A percentile compares a stretch with the other conserved stretches of the same genome.
Conservation (phyloP, 2,329 filamentous ascomycete genomes). For the Diaporthe humulicola region DNA sequence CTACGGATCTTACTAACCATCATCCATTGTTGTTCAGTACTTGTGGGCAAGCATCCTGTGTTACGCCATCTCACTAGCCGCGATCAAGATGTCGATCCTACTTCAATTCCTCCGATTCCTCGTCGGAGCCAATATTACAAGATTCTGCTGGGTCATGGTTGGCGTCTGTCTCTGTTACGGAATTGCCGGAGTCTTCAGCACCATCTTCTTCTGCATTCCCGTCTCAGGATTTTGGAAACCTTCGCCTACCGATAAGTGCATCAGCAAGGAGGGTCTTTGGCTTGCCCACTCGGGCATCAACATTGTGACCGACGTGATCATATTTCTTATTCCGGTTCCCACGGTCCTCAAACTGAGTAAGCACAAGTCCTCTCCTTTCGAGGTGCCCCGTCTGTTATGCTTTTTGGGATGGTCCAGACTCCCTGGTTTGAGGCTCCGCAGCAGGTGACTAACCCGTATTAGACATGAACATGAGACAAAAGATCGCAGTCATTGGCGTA, state of each 20-base stretch:
- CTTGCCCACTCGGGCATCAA: neutral
- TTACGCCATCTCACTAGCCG: conserved; percentile 3
- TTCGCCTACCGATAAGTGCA: neutral
- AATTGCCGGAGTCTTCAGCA: neutral
- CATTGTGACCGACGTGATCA: conserved; percentile 5
- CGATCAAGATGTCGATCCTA: neutral
- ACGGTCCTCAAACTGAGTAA: neutral
- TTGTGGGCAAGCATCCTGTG: conserved; percentile 20
- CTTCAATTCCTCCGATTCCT: conserved; percentile 21
- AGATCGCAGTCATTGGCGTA: conserved; percentile 3
- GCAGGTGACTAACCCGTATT: neutral
- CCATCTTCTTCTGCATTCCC: conserved; percentile 1
- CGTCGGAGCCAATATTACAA: neutral
- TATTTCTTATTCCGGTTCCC: neutral
- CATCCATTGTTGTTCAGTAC: neutral
- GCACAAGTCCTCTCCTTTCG: no score
- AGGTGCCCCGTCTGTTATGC: no score
- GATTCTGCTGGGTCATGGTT: conserved; percentile 8
- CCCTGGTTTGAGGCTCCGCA: no score
- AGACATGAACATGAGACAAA: conserved; percentile 18
- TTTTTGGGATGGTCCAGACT: no score
- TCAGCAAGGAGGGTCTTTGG: conserved; percentile 9
- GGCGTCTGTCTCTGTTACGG: conserved; percentile 1
- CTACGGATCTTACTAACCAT: neutral
- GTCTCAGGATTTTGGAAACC: conserved; percentile 9